Conservation (phyloP, 345 rosid genomes). For the Citrus sp. region DNA sequence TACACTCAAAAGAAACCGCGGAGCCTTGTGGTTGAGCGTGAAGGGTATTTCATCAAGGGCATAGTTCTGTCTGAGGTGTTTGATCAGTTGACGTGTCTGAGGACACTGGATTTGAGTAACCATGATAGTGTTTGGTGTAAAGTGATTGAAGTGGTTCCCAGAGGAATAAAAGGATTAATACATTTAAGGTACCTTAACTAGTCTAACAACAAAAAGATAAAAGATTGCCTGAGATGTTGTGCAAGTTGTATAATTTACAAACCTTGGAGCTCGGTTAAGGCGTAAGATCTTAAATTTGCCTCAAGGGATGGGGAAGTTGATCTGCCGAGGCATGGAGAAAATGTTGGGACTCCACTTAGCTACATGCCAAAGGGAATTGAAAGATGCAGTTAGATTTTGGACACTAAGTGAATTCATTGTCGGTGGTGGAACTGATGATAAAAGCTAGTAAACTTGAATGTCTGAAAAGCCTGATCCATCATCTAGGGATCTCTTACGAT, state of each 20-base stretch:
- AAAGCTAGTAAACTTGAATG: background rate
- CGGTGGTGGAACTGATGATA: background rate
- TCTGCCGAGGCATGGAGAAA: background rate
- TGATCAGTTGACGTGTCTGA: background rate
- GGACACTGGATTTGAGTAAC: background rate
- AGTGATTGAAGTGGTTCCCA: background rate
- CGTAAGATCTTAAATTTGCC: constrained; percentile 5
- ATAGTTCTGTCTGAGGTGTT: background rate
- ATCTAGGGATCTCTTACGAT: background rate
- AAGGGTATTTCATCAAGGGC: background rate
- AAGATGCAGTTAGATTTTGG: background rate
- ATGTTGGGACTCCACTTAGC: background rate
- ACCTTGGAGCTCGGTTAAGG: background rate
- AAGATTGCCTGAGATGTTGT: constrained; percentile 1
- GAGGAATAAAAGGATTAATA: background rate
- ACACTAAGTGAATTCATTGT: constrained; percentile 2
- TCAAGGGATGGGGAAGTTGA: background rate
- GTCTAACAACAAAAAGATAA: accelerated
- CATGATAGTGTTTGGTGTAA: background rate
- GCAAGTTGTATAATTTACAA: constrained; percentile 10
- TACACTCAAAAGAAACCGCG: background rate
- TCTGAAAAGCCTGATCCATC: background rate
- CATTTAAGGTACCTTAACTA: constrained; percentile 14
- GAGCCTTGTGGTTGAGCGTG: background rate
- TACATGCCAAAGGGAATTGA: constrained; percentile 13